These are phyloP conservation scores for Cytospora schulzeri DNA, from an alignment of 2,329 filamentous ascomycete species.

Conservation along the genomic window DNA sequence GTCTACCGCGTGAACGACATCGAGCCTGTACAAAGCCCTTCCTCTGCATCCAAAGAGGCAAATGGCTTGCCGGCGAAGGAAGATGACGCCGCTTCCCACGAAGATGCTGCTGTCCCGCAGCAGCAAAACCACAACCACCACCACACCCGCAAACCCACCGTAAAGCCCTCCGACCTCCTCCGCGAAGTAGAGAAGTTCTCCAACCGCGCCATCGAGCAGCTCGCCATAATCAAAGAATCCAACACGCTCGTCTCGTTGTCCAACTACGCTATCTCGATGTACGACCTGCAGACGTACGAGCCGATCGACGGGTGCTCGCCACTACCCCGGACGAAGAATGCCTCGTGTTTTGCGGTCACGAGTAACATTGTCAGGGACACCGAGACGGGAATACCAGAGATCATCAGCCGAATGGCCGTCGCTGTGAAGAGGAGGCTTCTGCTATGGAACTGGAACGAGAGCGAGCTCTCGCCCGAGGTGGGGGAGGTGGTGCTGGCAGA, in stretches of 20 bases:
- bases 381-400: slow-evolving; percentile 84
- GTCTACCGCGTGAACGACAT: slow-evolving; percentile 88
- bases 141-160: slow-evolving; percentile 34
- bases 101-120: slow-evolving; percentile 29
- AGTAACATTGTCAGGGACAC: slow-evolving; percentile 93
- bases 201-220: slow-evolving; percentile 83
- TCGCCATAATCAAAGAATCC: slow-evolving; percentile 94
- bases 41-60: slow-evolving; percentile 42
- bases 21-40: slow-evolving; percentile 39
- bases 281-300: slow-evolving; percentile 85
- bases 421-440: slow-evolving; percentile 89
- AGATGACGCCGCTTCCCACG: slow-evolving; percentile 11
- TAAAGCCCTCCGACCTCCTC: slow-evolving; percentile 75
- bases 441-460: slow-evolving; percentile 95
- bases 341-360: slow-evolving; percentile 86
- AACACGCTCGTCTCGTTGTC: slow-evolving; percentile 89
- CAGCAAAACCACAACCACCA: slow-evolving; percentile 34
- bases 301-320: slow-evolving; percentile 59
- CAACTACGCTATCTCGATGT: slow-evolving; percentile 84
- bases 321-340: slow-evolving; percentile 81
- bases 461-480: slow-evolving; percentile 73
- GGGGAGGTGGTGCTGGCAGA: slow-evolving; percentile 79
- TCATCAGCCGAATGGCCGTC: slow-evolving; percentile 88
- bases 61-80: slow-evolving; percentile 37
- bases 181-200: slow-evolving; percentile 96